A percentile compares a stretch with the other conserved stretches of the same genome.
phyloP scores from a whole-genome alignment of 768 basidiomycete species.

The Boletus huronensis region DNA sequence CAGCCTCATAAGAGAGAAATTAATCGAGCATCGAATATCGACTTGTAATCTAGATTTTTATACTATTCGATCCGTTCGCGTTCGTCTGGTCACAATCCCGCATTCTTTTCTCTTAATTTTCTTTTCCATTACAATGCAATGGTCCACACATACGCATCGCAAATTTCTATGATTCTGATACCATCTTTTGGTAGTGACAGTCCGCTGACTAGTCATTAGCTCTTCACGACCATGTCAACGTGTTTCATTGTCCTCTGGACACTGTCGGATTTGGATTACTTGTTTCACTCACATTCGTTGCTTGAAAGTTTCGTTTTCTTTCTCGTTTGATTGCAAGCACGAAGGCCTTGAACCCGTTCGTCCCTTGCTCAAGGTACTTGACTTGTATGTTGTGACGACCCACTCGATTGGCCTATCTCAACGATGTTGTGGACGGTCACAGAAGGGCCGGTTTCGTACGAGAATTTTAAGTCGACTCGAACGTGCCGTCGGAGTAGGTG shows the following conservation, averaged over 20 bases:
- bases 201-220: background rate
- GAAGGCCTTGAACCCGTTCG: background rate
- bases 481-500: background rate
- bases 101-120: slow-evolving; percentile 17
- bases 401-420: no score
- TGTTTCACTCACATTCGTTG: slow-evolving; percentile 8
- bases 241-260: background rate
- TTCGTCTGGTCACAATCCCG: slow-evolving; percentile 13
- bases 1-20: slow-evolving; percentile 13
- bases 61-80: slow-evolving; percentile 17
- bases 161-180: slow-evolving; percentile 9
- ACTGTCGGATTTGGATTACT: slow-evolving; percentile 5
- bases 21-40: slow-evolving; percentile 30
- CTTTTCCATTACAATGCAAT: slow-evolving; percentile 13
- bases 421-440: no score
- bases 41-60: slow-evolving; percentile 34
- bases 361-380: background rate
- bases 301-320: background rate
- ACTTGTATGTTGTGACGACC: background rate
- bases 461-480: background rate
- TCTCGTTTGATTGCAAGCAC: background rate
- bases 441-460: background rate
- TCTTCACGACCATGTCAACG: slow-evolving; percentile 2
- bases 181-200: slow-evolving; percentile 5
- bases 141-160: slow-evolving; percentile 17